These are phyloP conservation scores for Tricholoma sp. DNA, from an alignment of 768 basidiomycete genomes.

Conservation along the genomic window DNA sequence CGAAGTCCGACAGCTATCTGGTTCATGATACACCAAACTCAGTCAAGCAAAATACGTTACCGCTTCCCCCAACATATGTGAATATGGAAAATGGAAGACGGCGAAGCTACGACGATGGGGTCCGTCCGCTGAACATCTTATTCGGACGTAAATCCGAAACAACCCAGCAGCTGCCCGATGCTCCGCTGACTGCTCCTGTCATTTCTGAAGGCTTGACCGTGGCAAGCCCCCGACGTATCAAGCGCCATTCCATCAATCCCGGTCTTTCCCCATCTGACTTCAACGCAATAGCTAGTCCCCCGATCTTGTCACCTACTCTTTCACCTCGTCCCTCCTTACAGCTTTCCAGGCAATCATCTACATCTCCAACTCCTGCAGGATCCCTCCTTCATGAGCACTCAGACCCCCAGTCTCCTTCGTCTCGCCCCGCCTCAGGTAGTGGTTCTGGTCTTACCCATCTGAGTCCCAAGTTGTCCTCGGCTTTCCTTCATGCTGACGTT, in stretches of 20 bases:
- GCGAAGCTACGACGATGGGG: constrained; percentile 40
- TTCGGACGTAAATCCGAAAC: constrained; percentile 23
- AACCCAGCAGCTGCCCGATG: constrained; percentile 11
- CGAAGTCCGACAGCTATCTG: constrained; percentile 11
- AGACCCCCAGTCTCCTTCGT: constrained; percentile 9
- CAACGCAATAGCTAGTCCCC: constrained; percentile 16
- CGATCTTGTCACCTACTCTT: constrained; percentile 21
- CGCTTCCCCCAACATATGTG: constrained; percentile 23
- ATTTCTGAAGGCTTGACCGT: constrained; percentile 26
- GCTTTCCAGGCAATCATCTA: constrained; percentile 18
- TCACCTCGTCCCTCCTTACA: constrained; percentile 27
- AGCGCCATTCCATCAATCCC: constrained; percentile 47
- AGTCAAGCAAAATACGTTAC: constrained; percentile 36
- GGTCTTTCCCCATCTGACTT: constrained; percentile 32
- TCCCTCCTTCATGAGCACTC: constrained; percentile 31
- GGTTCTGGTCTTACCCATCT: constrained; percentile 22
- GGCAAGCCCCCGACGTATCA: constrained; percentile 34
- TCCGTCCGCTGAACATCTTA: constrained; percentile 36
- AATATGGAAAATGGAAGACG: constrained; percentile 27
- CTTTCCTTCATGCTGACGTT: constrained; percentile 16
- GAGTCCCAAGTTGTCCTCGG: constrained; percentile 18
- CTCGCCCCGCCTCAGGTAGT: constrained; percentile 27
- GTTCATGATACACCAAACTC: constrained; percentile 15
- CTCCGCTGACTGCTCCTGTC: constrained; percentile 12
- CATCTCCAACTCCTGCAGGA: constrained; percentile 18